These are phyloP conservation scores for Boletus tylopilopsis DNA, from an alignment of 768 basidiomycete species.

Conservation along the genomic window DNA sequence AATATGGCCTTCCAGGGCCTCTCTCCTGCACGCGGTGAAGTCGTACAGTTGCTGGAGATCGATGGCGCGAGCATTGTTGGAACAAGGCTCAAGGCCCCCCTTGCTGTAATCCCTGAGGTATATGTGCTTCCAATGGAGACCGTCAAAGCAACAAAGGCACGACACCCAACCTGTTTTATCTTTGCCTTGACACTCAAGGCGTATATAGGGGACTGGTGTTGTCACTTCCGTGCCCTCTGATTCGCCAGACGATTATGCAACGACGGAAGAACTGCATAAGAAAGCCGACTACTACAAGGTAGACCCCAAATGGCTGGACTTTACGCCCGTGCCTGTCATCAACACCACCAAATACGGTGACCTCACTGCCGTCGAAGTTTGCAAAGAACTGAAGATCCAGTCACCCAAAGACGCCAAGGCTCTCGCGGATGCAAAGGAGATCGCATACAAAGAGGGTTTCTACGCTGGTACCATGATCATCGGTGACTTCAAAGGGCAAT, in stretches of 20 bases:
- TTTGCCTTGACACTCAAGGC: constrained; percentile 1
- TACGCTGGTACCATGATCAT: constrained; percentile 89
- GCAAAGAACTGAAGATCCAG: constrained; percentile 89
- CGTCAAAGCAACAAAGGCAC: constrained; percentile 88
- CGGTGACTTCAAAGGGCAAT: constrained; percentile 85
- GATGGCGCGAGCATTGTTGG: constrained; percentile 80
- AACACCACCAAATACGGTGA: constrained; percentile 91
- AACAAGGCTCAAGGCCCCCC: constrained; percentile 86
- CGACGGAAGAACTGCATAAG: constrained; percentile 87
- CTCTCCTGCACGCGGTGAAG: constrained; percentile 65
- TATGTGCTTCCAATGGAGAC: constrained; percentile 99
- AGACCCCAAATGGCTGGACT: constrained; percentile 78
- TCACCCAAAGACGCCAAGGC: constrained; percentile 93
- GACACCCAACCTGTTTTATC: constrained; percentile 5
- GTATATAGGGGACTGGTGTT: constrained; percentile 82
- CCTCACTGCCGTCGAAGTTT: constrained; percentile 77
- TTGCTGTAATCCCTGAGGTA: constrained; percentile 77
- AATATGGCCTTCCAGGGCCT: constrained; percentile 97
- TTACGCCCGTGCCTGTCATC: constrained; percentile 86
- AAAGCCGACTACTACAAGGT: constrained; percentile 97
- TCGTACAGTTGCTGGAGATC: constrained; percentile 72
- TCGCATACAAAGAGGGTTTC: constrained; percentile 98
- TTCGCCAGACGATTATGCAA: constrained; percentile 95
- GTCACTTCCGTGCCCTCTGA: constrained; percentile 98
- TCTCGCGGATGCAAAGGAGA: constrained; percentile 93